phyloP scores from a whole-genome alignment of 2,329 filamentous ascomycete species.

The Fusarium sacchari region DNA sequence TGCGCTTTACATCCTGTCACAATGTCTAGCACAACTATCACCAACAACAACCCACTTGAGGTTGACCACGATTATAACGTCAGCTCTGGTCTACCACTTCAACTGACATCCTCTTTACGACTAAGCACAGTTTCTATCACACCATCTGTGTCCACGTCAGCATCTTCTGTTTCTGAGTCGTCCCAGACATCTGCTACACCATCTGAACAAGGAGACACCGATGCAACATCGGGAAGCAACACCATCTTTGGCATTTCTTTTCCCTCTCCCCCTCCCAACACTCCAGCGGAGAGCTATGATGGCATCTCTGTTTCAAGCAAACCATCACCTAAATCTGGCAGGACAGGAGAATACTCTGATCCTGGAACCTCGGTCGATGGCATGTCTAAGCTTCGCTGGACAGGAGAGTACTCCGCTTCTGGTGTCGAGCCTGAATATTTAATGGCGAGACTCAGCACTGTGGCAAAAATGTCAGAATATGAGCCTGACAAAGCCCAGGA shows the following conservation, averaged over 20 bases:
- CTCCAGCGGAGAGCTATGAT: not conserved
- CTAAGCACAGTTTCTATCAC: not conserved
- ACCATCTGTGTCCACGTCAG: not conserved
- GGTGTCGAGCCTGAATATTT: not conserved
- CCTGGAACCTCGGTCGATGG: not conserved
- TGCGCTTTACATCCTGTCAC: not conserved
- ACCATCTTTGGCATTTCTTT: not conserved
- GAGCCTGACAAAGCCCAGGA: no score
- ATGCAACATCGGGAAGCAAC: not conserved
- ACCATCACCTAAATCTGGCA: not conserved
- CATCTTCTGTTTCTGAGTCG: not conserved
- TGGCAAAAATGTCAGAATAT: not conserved
- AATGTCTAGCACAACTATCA: not conserved
- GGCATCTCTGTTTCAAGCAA: no score
- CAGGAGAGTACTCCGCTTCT: not conserved
- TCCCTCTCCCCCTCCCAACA: not conserved
- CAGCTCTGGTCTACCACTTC: not conserved
- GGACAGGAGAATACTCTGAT: not conserved
- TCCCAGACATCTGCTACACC: not conserved
- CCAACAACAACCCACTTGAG: not conserved
- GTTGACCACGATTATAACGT: not conserved
- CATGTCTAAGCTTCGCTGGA: not conserved
- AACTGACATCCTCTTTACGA: not conserved
- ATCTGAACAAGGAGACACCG: not conserved
- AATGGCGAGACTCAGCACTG: not conserved